phyloP scores from a whole-genome alignment of 352 stramenopile species.

The Ochromonadaceae sp. region DNA sequence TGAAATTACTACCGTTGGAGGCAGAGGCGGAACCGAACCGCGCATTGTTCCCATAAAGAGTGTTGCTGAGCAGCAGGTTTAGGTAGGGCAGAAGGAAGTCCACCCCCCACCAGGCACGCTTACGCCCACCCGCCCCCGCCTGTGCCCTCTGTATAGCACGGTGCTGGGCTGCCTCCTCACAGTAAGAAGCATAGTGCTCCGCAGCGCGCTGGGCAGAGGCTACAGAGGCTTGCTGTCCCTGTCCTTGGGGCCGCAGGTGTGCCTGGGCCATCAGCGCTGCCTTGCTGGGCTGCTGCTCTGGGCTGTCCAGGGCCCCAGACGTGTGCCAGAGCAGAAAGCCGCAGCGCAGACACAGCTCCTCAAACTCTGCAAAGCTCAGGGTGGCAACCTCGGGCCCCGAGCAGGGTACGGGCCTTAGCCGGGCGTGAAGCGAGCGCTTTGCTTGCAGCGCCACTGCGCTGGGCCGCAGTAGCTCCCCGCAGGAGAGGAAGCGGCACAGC shows the following conservation, averaged over 20 bases:
- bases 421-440: not conserved
- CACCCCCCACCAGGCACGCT: no score
- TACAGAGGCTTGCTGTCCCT: not conserved
- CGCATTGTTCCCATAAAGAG: no score
- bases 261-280: no score
- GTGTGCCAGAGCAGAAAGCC: not conserved
- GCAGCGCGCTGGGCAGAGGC: not conserved
- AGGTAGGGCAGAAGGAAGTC: no score
- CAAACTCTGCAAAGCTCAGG: conserved; percentile 2
- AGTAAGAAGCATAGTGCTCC: not conserved
- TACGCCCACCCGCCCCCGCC: no score
- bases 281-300: not conserved
- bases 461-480: not conserved
- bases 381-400: no score
- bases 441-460: not conserved
- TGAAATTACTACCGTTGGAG: no score
- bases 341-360: conserved; percentile 1
- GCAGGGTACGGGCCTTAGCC: not conserved
- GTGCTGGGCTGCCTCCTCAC: not conserved
- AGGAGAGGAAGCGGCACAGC: not conserved
- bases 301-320: not conserved
- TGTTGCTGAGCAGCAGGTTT: no score
- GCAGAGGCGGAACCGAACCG: no score
- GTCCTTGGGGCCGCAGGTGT: not conserved
- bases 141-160: no score